Evolutionary conservation across 2,329 filamentous ascomycete genomes (phyloP), one percentile per base, ranked within the genome.

Genomic region (Calonectria hongkongensis): DNA sequence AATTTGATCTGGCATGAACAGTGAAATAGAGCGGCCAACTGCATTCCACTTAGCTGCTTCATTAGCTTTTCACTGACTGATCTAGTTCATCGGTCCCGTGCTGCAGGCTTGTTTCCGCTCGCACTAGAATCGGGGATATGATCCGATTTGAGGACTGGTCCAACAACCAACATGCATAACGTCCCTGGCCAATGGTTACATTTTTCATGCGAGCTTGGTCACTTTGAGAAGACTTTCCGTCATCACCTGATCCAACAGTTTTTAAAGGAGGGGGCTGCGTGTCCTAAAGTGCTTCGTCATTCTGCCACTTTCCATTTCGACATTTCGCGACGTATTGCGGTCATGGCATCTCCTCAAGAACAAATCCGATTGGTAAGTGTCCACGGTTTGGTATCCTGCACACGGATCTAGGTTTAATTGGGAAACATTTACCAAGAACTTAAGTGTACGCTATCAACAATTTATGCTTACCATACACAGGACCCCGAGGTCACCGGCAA

Each of bases 341-440:
- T 21, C 25, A 62, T 62, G 58, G 4, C 58, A 3, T 62, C 58
- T 25, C 58, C 58, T 3, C 58, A 62, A 30, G 41, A 62, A 28
- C 39, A 62, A 10, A 62, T 62, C 12, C 33, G 45, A 25, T 25
- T 33, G 4, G 58, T 62, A n/a, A 18, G 58, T 45, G 8, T n/a
- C 39, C 4, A 13, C 3, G 0, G 12, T 18, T 6, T 18, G 10
- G 12, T 3, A 28, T 18, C 7, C 21, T 21, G 21, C 15, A 27
- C 25, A n/a, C 15, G 18, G 8, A 47, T 9, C 7, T 21, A 5
- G 2, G 5, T 21, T 21, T 21, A 21, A 21, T 21, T 21, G 21
- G 21, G 21, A 21, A 21, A 21, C 21, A 21, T 21, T 21, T 21
- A 21, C 21, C 21, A 21, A 21, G 21, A 21, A 21, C 21, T 21